phyloP scores from a whole-genome alignment of 345 rosid genomes.

The Hirschfeldia incana region DNA sequence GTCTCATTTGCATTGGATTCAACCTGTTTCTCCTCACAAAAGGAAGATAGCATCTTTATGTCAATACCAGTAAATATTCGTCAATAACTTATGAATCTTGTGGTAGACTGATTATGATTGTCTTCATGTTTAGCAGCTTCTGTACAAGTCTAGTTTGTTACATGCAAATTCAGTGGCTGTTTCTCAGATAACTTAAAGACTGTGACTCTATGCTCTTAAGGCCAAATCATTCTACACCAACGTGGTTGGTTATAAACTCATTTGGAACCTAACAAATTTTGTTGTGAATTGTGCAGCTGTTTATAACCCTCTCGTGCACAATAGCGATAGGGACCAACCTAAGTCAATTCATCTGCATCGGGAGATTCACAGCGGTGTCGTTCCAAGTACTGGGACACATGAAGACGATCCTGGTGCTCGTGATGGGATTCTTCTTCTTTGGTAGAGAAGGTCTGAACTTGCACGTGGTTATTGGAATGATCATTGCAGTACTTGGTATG shows the following conservation, averaged over 20 bases:
- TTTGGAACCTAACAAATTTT: background rate
- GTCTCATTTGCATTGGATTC: background rate
- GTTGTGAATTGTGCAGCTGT: constrained; percentile 34
- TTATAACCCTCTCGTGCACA: background rate
- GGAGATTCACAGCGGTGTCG: background rate
- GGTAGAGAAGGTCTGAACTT: background rate
- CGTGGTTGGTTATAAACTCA: background rate
- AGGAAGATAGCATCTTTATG: background rate
- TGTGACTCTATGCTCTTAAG: background rate
- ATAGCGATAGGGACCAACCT: background rate
- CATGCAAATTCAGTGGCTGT: background rate
- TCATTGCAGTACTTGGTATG: background rate
- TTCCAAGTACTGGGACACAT: background rate
- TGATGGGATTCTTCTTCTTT: background rate
- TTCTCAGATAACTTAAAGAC: background rate
- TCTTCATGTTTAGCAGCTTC: background rate
- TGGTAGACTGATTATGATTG: background rate
- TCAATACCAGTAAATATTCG: background rate
- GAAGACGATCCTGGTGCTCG: background rate
- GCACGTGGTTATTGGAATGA: background rate
- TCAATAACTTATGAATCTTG: background rate
- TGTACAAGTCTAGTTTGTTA: background rate
- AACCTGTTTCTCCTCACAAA: background rate
- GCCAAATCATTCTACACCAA: background rate
- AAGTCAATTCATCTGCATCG: background rate